Evolutionary conservation across 2,329 filamentous ascomycete genomes (phyloP).

Genomic region (Alternaria angustiovoidea): DNA sequence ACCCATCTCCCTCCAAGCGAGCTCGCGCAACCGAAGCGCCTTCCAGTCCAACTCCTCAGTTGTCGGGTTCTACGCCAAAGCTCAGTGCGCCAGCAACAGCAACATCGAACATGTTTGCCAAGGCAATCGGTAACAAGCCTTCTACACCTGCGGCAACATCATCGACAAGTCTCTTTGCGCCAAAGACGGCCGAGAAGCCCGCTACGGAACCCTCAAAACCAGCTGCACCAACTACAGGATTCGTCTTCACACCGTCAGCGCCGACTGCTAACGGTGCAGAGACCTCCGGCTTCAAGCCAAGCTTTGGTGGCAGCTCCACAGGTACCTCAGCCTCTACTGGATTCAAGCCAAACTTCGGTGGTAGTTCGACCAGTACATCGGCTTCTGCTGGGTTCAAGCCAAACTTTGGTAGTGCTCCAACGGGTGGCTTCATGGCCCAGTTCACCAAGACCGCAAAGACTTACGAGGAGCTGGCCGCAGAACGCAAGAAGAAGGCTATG

Average conservation of each 20-base stretch:
- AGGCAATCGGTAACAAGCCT: slow-evolving; percentile 33
- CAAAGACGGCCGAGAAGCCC: slow-evolving; percentile 17
- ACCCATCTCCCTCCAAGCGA: slow-evolving; percentile 38
- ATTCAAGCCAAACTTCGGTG: slow-evolving; percentile 28
- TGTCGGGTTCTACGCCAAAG: slow-evolving; percentile 22
- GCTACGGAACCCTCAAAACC: slow-evolving; percentile 16
- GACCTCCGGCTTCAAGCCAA: slow-evolving; percentile 20
- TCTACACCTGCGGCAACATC: slow-evolving; percentile 20
- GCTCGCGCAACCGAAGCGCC: slow-evolving; percentile 27
- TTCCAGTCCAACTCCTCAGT: slow-evolving; percentile 32
- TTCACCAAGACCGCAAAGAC: slow-evolving; percentile 44
- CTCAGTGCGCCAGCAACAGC: slow-evolving; percentile 29
- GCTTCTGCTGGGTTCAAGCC: slow-evolving; percentile 21
- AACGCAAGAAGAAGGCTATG: slow-evolving; percentile 47
- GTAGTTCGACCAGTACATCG: slow-evolving; percentile 12
- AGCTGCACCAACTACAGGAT: slow-evolving; percentile 17
- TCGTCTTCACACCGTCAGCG: slow-evolving; percentile 27
- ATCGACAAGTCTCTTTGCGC: slow-evolving; percentile 19
- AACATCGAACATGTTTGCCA: slow-evolving; percentile 35
- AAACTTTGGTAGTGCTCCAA: slow-evolving; percentile 14
- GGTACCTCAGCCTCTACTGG: slow-evolving; percentile 4
- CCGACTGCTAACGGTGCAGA: slow-evolving; percentile 17
- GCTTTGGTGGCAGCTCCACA: slow-evolving; percentile 18
- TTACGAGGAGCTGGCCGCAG: slow-evolving; percentile 41
- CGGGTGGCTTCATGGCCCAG: slow-evolving; percentile 35